Percentiles rank a stretch among this genome's conserved stretches.
These are phyloP conservation scores for Umbilicaria muhlenbergii DNA, from an alignment of 495 filamentous ascomycete species.

Conservation along the genomic window DNA sequence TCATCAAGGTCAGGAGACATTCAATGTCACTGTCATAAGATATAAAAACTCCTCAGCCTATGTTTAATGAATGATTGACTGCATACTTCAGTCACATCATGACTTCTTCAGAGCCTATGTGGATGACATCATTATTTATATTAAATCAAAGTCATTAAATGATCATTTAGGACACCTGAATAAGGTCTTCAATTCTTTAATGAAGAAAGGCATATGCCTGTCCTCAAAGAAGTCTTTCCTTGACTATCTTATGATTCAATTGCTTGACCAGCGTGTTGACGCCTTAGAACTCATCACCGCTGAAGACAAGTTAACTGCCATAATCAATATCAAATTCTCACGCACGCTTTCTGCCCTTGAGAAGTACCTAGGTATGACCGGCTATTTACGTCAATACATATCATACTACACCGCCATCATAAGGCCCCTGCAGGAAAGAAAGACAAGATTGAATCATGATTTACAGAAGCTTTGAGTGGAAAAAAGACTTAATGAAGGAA, in stretches of 20 bases:
- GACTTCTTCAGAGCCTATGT: background rate
- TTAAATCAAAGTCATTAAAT: too few species aligned
- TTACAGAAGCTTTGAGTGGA: too few species aligned
- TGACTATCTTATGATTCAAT: background rate
- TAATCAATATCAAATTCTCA: background rate
- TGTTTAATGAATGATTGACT: background rate
- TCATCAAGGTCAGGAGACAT: slow-evolving; percentile 1
- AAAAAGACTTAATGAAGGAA: too few species aligned
- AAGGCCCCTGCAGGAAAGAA: background rate
- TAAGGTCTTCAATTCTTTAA: too few species aligned
- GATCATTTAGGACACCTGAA: too few species aligned
- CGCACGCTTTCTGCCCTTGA: background rate
- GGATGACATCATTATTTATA: slow-evolving; percentile 1
- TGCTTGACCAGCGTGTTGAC: background rate
- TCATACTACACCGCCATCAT: background rate
- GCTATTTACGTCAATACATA: background rate
- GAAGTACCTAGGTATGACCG: background rate
- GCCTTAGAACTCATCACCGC: background rate
- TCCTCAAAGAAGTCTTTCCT: too few species aligned
- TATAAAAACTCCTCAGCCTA: background rate
- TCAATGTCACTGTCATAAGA: background rate
- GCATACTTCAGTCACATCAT: too few species aligned
- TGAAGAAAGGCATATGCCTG: too few species aligned
- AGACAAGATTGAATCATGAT: background rate
- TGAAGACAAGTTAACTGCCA: background rate